Evolutionary conservation across 345 rosid genomes (phyloP).

Genomic region (Cardiospermum halicacabum): DNA sequence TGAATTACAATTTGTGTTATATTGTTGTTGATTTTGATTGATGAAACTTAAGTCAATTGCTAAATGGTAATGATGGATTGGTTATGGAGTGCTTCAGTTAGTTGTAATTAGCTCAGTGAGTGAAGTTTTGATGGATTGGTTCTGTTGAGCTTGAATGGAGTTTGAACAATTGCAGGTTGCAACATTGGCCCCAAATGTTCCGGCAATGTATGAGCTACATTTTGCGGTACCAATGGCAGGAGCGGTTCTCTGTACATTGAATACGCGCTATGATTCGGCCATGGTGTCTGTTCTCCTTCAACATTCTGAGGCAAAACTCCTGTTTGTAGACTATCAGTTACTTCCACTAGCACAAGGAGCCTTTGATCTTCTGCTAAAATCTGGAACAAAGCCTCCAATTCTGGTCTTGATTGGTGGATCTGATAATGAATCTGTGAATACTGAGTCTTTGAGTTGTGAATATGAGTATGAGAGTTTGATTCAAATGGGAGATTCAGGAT

Average conservation of each 20-base stretch:
- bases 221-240: slow-evolving; percentile 66
- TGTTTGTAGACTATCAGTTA: slow-evolving; percentile 56
- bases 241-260: slow-evolving; percentile 65
- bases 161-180: slow-evolving; percentile 32
- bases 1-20: background rate
- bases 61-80: background rate
- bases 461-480: slow-evolving; percentile 51
- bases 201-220: slow-evolving; percentile 52
- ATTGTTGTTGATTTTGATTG: background rate
- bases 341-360: slow-evolving; percentile 50
- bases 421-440: slow-evolving; percentile 9
- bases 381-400: slow-evolving; percentile 28
- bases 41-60: no score
- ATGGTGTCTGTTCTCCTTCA: slow-evolving; percentile 45
- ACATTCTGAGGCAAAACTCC: slow-evolving; percentile 55
- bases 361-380: slow-evolving; percentile 39
- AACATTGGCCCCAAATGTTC: slow-evolving; percentile 55
- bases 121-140: no score
- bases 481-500: slow-evolving; percentile 35
- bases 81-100: no score
- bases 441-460: background rate
- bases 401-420: slow-evolving; percentile 47
- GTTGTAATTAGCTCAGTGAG: no score
- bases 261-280: slow-evolving; percentile 50
- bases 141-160: no score